These are phyloP conservation scores for Amoeboaphelidium occidentale DNA, from an alignment of 371 early-diverging fungal species.

Conservation along the genomic window DNA sequence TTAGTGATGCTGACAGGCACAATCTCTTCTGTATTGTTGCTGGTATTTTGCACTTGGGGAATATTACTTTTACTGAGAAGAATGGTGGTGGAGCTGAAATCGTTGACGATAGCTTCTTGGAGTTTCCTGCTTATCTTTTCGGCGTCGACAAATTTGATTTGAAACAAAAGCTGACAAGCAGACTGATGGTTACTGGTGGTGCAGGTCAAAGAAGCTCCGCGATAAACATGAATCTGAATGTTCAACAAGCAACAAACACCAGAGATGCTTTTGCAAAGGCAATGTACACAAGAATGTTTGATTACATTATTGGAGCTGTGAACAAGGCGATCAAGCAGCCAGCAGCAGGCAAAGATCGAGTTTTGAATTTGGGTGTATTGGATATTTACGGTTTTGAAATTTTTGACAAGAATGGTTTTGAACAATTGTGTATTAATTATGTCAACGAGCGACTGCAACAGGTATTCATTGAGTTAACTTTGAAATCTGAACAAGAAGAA, in stretches of 20 bases:
- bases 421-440: slow-evolving; percentile 99
- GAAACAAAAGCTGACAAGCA: not conserved
- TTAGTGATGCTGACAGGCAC: slow-evolving; percentile 39
- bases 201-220: slow-evolving; percentile 1
- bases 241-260: slow-evolving; percentile 6
- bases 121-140: not conserved
- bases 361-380: slow-evolving; percentile 61
- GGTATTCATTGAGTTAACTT: slow-evolving; percentile 43
- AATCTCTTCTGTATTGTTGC: slow-evolving; percentile 24
- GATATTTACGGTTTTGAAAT: slow-evolving; percentile 94
- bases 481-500: slow-evolving; percentile 11
- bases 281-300: slow-evolving; percentile 16
- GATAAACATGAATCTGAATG: slow-evolving; percentile 5
- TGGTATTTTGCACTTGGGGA: not conserved
- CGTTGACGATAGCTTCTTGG: slow-evolving; percentile 27
- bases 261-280: slow-evolving; percentile 12
- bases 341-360: slow-evolving; percentile 9
- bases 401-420: slow-evolving; percentile 92
- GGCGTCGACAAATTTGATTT: not conserved
- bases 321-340: slow-evolving; percentile 4
- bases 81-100: slow-evolving; percentile 23
- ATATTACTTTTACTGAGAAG: not conserved
- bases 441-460: slow-evolving; percentile 99
- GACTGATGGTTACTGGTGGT: slow-evolving; percentile 3
- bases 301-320: slow-evolving; percentile 9